These are phyloP conservation scores for Flueggea neowawraea DNA, from an alignment of 441 rosid species.

Conservation along the genomic window DNA sequence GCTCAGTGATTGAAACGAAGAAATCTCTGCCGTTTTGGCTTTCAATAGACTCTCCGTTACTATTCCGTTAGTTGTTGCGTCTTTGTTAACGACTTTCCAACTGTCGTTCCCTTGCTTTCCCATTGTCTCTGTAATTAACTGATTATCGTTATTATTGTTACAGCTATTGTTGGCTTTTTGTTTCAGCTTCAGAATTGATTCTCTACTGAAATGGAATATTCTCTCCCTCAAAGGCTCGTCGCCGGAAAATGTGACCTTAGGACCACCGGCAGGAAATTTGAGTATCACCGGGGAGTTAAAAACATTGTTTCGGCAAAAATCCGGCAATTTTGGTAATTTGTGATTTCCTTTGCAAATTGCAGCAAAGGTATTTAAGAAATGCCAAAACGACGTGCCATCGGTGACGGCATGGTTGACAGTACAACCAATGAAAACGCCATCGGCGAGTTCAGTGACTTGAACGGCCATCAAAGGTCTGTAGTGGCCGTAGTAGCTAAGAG, in stretches of 20 bases:
- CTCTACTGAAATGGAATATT: slow-evolving; percentile 76
- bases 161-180: slow-evolving; percentile 36
- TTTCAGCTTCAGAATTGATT: slow-evolving; percentile 61
- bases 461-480: slow-evolving; percentile 66
- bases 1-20: slow-evolving; percentile 85
- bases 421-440: slow-evolving; percentile 78
- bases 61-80: neutral
- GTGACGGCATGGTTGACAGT: slow-evolving; percentile 81
- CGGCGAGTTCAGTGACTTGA: slow-evolving; percentile 77
- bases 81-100: slow-evolving; percentile 21
- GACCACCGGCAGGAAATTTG: slow-evolving; percentile 73
- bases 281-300: slow-evolving; percentile 64
- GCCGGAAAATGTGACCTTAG: slow-evolving; percentile 61
- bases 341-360: slow-evolving; percentile 53
- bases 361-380: slow-evolving; percentile 88
- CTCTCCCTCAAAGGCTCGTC: slow-evolving; percentile 77
- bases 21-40: slow-evolving; percentile 50
- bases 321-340: slow-evolving; percentile 57
- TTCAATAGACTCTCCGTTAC: slow-evolving; percentile 22
- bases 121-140: slow-evolving; percentile 2
- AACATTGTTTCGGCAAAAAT: slow-evolving; percentile 58
- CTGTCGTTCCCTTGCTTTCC: slow-evolving; percentile 18
- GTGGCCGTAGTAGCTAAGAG: slow-evolving; percentile 78
- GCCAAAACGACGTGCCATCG: slow-evolving; percentile 96
- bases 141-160: neutral